Evolutionary conservation across 2,329 filamentous ascomycete genomes (phyloP).

Genomic region (Xylaria hypoxylon): DNA sequence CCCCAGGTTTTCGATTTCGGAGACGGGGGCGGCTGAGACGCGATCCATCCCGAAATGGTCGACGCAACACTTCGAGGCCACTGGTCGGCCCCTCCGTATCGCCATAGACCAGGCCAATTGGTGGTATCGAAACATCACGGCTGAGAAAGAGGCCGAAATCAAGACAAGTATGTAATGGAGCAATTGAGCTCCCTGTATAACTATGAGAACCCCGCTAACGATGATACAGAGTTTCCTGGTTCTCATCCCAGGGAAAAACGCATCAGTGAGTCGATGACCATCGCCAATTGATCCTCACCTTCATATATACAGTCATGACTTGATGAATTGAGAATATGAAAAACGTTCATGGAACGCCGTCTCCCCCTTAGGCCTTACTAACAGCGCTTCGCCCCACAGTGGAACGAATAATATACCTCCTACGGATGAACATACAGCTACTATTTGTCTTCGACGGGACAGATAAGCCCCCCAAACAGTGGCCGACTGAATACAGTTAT

Average conservation of each 20-base stretch:
- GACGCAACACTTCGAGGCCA: slow-evolving; percentile 42
- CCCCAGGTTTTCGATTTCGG: slow-evolving; percentile 38
- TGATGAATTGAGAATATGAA: slow-evolving; percentile 5
- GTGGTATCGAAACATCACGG: slow-evolving; percentile 42
- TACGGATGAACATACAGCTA: slow-evolving; percentile 57
- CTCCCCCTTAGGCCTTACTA: slow-evolving; percentile 17
- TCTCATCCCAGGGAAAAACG: slow-evolving; percentile 43
- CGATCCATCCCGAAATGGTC: slow-evolving; percentile 40
- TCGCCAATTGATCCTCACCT: neutral
- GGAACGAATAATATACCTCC: slow-evolving; percentile 58
- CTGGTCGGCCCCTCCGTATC: slow-evolving; percentile 44
- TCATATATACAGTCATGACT: neutral
- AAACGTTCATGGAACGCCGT: neutral
- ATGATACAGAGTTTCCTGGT: slow-evolving; percentile 35
- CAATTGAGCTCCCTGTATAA: neutral
- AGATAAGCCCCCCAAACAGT: slow-evolving; percentile 50
- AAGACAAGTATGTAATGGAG: slow-evolving; percentile 36
- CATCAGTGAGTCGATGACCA: slow-evolving; percentile 34
- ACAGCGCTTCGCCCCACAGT: slow-evolving; percentile 29
- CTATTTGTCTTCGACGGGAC: slow-evolving; percentile 67
- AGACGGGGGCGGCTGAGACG: slow-evolving; percentile 33
- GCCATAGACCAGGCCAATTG: slow-evolving; percentile 44
- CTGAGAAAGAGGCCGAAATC: slow-evolving; percentile 38
- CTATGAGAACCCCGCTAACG: slow-evolving; percentile 30
- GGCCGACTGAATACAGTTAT: slow-evolving; percentile 46